Conservation (phyloP, 495 filamentous ascomycete species). For the Aspergillus mulundensis region DNA sequence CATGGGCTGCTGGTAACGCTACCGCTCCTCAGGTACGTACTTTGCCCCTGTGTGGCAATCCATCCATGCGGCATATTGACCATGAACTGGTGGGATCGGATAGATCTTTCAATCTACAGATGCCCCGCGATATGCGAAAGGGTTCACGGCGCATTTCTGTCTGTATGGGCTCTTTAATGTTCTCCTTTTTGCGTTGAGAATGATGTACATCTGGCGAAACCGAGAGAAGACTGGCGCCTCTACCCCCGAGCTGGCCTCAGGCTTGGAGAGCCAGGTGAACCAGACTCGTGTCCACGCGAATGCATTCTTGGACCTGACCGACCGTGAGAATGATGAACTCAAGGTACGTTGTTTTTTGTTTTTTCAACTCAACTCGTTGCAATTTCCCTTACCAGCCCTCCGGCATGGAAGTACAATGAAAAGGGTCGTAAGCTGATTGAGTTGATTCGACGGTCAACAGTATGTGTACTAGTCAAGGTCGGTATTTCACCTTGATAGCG, state of each 20-base stretch:
- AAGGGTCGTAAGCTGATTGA: too few species aligned
- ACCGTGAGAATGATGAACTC: slow-evolving; percentile 54
- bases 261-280: too few species aligned
- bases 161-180: slow-evolving; percentile 19
- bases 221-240: not conserved
- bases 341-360: slow-evolving; percentile 38
- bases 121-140: slow-evolving; percentile 25
- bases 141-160: slow-evolving; percentile 20
- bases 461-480: too few species aligned
- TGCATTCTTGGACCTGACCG: slow-evolving; percentile 56
- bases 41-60: too few species aligned
- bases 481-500: too few species aligned
- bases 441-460: too few species aligned
- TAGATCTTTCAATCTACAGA: slow-evolving; percentile 26
- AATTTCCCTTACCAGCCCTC: too few species aligned
- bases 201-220: slow-evolving; percentile 17
- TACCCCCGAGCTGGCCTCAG: too few species aligned
- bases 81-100: not conserved
- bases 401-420: too few species aligned
- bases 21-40: slow-evolving; percentile 29
- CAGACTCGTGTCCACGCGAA: slow-evolving; percentile 18
- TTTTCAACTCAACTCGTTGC: not conserved
- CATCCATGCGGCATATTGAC: too few species aligned
- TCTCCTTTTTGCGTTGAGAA: slow-evolving; percentile 10
- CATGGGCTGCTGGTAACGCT: slow-evolving; percentile 27